Base-by-base conservation (phyloP, 345 rosid genomes). In the Jatropha curcas region DNA sequence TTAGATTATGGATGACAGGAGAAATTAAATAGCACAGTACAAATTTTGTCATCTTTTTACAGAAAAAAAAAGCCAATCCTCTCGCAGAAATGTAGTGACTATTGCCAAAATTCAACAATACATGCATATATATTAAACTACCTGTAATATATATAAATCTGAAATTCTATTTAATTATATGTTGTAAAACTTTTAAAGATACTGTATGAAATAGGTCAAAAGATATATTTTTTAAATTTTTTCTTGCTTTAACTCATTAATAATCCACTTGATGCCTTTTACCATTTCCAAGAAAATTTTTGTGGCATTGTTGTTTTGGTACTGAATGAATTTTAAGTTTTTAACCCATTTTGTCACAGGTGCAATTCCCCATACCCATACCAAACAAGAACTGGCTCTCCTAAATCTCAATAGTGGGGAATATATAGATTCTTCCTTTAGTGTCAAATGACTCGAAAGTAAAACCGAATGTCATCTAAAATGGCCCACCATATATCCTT, bases 371-470 rank as follows among this genome's bases (percentile, higher is more conserved):
- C 35, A 14, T n/a, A 50, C 28, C 43, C 22, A 31, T 28, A 28
- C 5, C 71, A 77, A 65, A 68, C 62, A 71, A 56, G 31, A 69
- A 30, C 43, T 58, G 66, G 37, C 8, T 76, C 55, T 33, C 22
- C 62, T 16, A 43, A 59, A 59, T 66, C 72, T 60, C 14, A 60
- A 58, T 77, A 70, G 79, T 77, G 83, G 84, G 80, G 81, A 74
- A 74, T 77, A 80, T 52, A 14, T 63, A 53, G 78, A 77, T 77
- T 71, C 86, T 60, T 0, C 8, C 53, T 43, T 24, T 68, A 65
- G 80, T 80, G 80, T 77, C 56, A 43, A 70, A 24, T 83, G 82
- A 75, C 78, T 74, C 25, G 63, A 77, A 80, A 75, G 82, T 53
- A 8, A 41, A 67, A 60, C 33, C 62, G 60, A 20, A 76, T 69